phyloP scores from a whole-genome alignment of 495 filamentous ascomycete species.

The Lepidopterella palustris region DNA sequence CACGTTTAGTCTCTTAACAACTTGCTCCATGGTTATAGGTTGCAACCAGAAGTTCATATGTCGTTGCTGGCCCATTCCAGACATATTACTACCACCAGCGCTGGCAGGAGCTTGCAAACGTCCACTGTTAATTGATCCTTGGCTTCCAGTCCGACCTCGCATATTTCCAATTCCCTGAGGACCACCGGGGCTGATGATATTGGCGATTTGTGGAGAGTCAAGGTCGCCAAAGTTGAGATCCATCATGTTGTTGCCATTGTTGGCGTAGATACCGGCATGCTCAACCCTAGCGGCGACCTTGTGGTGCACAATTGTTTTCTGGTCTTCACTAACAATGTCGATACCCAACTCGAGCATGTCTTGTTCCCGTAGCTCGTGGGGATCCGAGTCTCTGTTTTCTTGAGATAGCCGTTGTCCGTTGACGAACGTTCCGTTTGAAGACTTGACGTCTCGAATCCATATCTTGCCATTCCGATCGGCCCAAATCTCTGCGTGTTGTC shows the following conservation, averaged over 20 bases:
- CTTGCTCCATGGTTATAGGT: conserved; percentile 85
- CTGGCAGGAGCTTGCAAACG: conserved; percentile 15
- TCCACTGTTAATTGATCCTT: conserved; percentile 49
- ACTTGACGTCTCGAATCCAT: conserved; percentile 95
- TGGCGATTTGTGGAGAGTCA: conserved; percentile 61
- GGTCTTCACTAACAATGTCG: conserved; percentile 96
- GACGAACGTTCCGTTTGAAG: conserved; percentile 96
- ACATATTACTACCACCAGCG: conserved; percentile 48
- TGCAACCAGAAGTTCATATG: conserved; percentile 78
- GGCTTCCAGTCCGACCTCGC: conserved; percentile 65
- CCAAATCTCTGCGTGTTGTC: conserved; percentile 96
- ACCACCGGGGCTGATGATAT: conserved; percentile 57
- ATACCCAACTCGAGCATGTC: conserved; percentile 92
- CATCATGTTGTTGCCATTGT: conserved; percentile 57
- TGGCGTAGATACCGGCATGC: conserved; percentile 72
- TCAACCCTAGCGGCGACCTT: conserved; percentile 96
- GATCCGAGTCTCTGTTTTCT: conserved; percentile 91
- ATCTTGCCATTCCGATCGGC: conserved; percentile 83
- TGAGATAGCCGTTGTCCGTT: conserved; percentile 84
- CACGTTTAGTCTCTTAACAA: conserved; percentile 90
- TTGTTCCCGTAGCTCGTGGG: conserved; percentile 78
- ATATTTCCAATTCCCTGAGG: conserved; percentile 52
- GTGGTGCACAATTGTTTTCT: conserved; percentile 95
- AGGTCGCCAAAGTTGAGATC: conserved; percentile 89
- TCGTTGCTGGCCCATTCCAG: conserved; percentile 54